Conservation (phyloP, 495 filamentous ascomycete species). For the Aspergillus campestris region DNA sequence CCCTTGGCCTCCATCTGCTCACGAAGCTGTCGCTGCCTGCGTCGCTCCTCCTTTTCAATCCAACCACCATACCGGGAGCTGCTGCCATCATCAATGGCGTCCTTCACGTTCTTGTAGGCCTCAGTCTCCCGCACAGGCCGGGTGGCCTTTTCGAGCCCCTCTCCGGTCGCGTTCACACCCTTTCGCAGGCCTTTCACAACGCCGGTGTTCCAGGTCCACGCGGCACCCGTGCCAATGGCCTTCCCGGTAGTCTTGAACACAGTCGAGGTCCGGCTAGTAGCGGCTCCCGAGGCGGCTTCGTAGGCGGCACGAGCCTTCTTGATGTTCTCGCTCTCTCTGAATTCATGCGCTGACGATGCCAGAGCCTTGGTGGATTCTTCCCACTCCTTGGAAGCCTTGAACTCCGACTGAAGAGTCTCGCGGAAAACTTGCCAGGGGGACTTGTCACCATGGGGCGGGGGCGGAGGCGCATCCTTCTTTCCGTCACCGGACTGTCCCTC, state of each 20-base stretch:
- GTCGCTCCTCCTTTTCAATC: conserved; percentile 89
- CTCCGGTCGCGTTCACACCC: conserved; percentile 75
- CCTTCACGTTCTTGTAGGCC: conserved; percentile 87
- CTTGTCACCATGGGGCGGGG: conserved; percentile 94
- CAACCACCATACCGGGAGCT: conserved; percentile 94
- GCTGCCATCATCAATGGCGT: conserved; percentile 94
- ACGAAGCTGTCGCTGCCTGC: conserved; percentile 61
- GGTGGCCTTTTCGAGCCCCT: conserved; percentile 84
- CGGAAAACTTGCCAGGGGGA: conserved; percentile 97
- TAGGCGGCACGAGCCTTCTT: conserved; percentile 80
- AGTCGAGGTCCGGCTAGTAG: conserved; percentile 60
- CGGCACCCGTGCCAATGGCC: conserved; percentile 78
- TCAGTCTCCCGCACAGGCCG: conserved; percentile 88
- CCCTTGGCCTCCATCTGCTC: conserved; percentile 55
- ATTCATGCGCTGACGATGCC: conserved; percentile 76
- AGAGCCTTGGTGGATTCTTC: conserved; percentile 96
- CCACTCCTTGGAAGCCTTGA: conserved; percentile 98
- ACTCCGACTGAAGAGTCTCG: conserved; percentile 84
- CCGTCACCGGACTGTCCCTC: conserved; percentile 47
- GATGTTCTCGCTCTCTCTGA: conserved; percentile 91
- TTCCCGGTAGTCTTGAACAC: conserved; percentile 79
- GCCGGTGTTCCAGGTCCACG: conserved; percentile 94
- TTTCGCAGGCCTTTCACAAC: conserved; percentile 88
- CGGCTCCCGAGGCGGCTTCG: conserved; percentile 68
- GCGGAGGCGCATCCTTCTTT: conserved; percentile 65